Base-by-base conservation (phyloP, 306 rosid species). In the Sicyos edulis region DNA sequence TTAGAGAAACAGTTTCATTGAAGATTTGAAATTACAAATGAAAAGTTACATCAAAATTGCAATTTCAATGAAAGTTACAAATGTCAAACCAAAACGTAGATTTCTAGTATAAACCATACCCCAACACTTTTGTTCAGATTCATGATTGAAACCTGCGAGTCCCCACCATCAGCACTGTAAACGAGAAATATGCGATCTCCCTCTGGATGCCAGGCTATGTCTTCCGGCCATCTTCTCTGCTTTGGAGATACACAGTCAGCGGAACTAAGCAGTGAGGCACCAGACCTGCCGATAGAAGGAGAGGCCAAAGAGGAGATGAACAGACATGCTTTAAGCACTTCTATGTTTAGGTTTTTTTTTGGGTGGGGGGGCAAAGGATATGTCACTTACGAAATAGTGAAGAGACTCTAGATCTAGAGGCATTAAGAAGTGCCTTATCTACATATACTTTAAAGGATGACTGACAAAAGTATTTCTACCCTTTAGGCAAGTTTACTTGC, bases 221-320 rank as follows among this genome's bases (percentile, higher is more conserved):
- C 96, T 82, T 92, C 98, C 3, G 98, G 93, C 98, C 96, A 92
- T 83, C 96, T 90, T 82, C 96, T 84, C 53, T 84, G 89, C 54
- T 88, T 84, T 52, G 80, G 78, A 72, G 98, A 88, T 69, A 54
- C 57, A 65, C 96, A 90, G 70, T 92, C 91, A 14, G 88, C 67
- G 49, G 82, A 51, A 81, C 89, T 85, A 82, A 88, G 91, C 50
- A 81, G 78, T 72, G 98, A 88, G 80, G 91, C 96, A 79, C 88
- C 81, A 49, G 91, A 83, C 78, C 98, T 92, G 83, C 81, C 81
- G 79, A 79, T 66, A 45, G 72, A 60, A 56, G 75, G 49, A 63
- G 68, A 42, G 49, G 76, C 34, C 44, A 67, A 5, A 72, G 58
- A 56, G 47, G 16, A 17, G 20, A 72, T 11, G 54, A 20, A 34